Conservation (phyloP, 2,329 filamentous ascomycete genomes). For the Colletotrichum sp. region DNA sequence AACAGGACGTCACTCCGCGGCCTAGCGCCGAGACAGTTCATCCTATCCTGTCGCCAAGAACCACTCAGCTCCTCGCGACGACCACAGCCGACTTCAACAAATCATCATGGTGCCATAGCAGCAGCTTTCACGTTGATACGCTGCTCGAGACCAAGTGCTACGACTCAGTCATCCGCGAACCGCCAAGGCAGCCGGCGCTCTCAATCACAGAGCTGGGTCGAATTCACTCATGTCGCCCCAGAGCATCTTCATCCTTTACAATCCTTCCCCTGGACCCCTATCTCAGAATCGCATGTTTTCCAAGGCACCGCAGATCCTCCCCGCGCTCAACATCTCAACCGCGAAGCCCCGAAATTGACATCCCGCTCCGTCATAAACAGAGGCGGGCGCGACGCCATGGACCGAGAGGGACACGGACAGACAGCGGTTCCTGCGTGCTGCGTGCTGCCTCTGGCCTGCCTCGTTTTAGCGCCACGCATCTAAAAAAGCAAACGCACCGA, state of each 20-base stretch:
- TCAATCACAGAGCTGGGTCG: background rate
- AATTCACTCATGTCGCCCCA: background rate
- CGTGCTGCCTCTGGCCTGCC: background rate
- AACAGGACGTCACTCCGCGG: background rate
- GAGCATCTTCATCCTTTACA: background rate
- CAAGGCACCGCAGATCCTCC: background rate
- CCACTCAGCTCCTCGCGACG: background rate
- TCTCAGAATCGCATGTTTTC: background rate
- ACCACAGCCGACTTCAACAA: background rate
- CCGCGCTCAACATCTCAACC: background rate
- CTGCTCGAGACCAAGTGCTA: background rate
- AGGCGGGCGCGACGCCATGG: background rate
- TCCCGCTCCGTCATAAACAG: background rate
- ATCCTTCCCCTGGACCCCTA: background rate
- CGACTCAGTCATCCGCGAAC: background rate
- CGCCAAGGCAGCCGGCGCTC: background rate
- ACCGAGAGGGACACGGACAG: conserved; percentile 6
- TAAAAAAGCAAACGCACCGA: background rate
- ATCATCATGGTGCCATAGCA: background rate
- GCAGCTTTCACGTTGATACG: background rate
- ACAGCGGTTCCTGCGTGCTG: background rate
- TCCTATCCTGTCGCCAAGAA: background rate
- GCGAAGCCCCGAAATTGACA: background rate
- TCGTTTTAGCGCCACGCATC: background rate
- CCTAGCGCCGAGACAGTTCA: background rate